Evolutionary conservation across 2,329 filamentous ascomycete species (phyloP).

Genomic region (Claviceps fusiformis): DNA sequence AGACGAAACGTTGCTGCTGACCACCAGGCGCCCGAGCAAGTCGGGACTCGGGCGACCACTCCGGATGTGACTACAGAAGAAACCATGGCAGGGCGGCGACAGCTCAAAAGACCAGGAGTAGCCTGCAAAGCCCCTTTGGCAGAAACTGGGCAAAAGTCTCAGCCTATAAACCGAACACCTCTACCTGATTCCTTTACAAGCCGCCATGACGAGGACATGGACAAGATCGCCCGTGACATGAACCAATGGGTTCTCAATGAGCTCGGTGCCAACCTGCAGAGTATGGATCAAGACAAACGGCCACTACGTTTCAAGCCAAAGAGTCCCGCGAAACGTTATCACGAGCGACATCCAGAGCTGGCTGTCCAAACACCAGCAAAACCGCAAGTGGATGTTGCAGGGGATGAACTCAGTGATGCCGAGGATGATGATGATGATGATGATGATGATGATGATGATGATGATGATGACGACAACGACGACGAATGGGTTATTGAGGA

Average conservation of each 20-base stretch:
- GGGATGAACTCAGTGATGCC: slow-evolving; percentile 27
- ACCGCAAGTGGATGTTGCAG: slow-evolving; percentile 16
- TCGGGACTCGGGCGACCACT: not conserved
- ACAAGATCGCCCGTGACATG: slow-evolving; percentile 40
- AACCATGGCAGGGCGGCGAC: slow-evolving; percentile 10
- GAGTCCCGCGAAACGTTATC: slow-evolving; percentile 38
- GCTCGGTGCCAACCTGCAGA: slow-evolving; percentile 39
- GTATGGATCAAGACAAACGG: slow-evolving; percentile 28
- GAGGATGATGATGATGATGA: slow-evolving; percentile 30
- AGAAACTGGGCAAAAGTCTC: slow-evolving; percentile 10
- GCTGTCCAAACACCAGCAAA: not conserved
- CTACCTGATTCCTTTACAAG: slow-evolving; percentile 21
- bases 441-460: too few species aligned
- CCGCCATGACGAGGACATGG: slow-evolving; percentile 29
- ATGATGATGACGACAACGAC: slow-evolving; percentile 25
- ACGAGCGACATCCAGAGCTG: slow-evolving; percentile 38
- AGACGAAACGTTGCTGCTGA: slow-evolving; percentile 10
- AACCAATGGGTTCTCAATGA: slow-evolving; percentile 45
- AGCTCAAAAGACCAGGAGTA: slow-evolving; percentile 22
- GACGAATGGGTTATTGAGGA: slow-evolving; percentile 49
- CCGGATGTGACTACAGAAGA: slow-evolving; percentile 1
- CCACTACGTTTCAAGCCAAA: slow-evolving; percentile 40
- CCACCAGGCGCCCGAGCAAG: slow-evolving; percentile 1
- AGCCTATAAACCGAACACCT: slow-evolving; percentile 11
- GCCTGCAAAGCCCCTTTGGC: slow-evolving; percentile 10